Conservation (phyloP, 1,139 yeast genomes). For the Blastobotrys aristatus region DNA sequence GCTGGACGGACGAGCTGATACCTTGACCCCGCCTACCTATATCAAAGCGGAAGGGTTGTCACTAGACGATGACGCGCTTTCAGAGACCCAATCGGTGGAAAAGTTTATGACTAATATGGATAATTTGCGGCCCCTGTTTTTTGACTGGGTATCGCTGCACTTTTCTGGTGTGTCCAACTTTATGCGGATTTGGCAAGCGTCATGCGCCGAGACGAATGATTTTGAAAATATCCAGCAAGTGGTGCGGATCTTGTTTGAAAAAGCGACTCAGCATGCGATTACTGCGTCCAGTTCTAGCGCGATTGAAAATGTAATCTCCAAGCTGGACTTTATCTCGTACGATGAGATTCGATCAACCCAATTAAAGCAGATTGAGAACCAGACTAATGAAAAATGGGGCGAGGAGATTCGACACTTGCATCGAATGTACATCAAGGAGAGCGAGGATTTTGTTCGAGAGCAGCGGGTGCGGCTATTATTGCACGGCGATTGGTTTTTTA, state of each 20-base stretch:
- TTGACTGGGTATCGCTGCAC: conserved; percentile 54
- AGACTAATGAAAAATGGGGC: conserved; percentile 35
- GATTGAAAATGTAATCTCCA: conserved; percentile 22
- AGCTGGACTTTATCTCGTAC: conserved; percentile 42
- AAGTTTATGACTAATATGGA: conserved; percentile 21
- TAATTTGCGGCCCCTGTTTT: conserved; percentile 42
- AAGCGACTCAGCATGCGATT: conserved; percentile 31
- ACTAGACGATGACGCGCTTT: conserved; percentile 1
- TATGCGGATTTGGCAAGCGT: conserved; percentile 63
- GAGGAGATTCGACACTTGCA: conserved; percentile 46
- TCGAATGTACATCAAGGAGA: conserved; percentile 51
- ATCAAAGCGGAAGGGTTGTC: conserved; percentile 12
- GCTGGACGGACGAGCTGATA: conserved; percentile 21
- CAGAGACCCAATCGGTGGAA: conserved; percentile 12
- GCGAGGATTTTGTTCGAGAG: conserved; percentile 69
- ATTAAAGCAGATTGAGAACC: conserved; percentile 41
- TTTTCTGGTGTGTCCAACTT: conserved; percentile 53
- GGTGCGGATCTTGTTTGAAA: conserved; percentile 33
- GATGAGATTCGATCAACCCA: conserved; percentile 55
- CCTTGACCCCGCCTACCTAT: conserved; percentile 25
- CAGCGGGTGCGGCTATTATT: conserved; percentile 69
- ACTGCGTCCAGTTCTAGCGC: conserved; percentile 20
- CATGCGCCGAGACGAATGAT: conserved; percentile 53
- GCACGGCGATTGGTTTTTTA: conserved; percentile 80
- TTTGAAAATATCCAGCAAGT: conserved; percentile 46